Evolutionary conservation across 2,329 filamentous ascomycete species (phyloP).

Genomic region (Colletotrichum karsti): DNA sequence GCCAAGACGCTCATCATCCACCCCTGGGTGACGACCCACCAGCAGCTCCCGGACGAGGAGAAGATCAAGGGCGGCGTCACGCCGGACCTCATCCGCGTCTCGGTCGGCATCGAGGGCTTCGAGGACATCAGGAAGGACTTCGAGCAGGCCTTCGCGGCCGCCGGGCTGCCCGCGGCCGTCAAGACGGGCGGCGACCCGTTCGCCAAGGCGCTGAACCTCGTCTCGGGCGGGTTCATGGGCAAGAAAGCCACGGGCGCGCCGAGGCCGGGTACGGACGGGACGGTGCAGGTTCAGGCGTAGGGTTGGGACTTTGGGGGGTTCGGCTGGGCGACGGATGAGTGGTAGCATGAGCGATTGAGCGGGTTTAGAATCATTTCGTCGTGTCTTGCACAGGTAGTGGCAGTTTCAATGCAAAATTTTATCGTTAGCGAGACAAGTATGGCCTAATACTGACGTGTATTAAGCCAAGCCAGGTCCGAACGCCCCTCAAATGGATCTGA

Average conservation of each 20-base stretch:
- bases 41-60: slow-evolving; percentile 74
- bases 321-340: too few relatives aligned
- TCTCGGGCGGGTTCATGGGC: slow-evolving; percentile 25
- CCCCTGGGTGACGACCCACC: slow-evolving; percentile 77
- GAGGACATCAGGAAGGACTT: slow-evolving; percentile 79
- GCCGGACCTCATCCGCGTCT: slow-evolving; percentile 36
- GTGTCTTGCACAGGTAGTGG: too few relatives aligned
- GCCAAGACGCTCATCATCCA: slow-evolving; percentile 78
- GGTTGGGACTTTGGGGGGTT: neutral
- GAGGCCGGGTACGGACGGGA: slow-evolving; percentile 20
- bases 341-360: too few relatives aligned
- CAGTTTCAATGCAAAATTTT: too few relatives aligned
- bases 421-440: too few relatives aligned
- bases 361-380: too few relatives aligned
- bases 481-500: too few relatives aligned
- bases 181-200: slow-evolving; percentile 24
- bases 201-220: slow-evolving; percentile 6
- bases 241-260: slow-evolving; percentile 22
- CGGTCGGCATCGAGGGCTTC: slow-evolving; percentile 68
- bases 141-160: slow-evolving; percentile 59
- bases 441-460: too few relatives aligned
- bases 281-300: neutral
- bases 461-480: too few relatives aligned
- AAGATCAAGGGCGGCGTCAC: slow-evolving; percentile 72
- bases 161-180: slow-evolving; percentile 5